Conservation (phyloP, 495 filamentous ascomycete species). For the Trichoderma asperelloides region DNA sequence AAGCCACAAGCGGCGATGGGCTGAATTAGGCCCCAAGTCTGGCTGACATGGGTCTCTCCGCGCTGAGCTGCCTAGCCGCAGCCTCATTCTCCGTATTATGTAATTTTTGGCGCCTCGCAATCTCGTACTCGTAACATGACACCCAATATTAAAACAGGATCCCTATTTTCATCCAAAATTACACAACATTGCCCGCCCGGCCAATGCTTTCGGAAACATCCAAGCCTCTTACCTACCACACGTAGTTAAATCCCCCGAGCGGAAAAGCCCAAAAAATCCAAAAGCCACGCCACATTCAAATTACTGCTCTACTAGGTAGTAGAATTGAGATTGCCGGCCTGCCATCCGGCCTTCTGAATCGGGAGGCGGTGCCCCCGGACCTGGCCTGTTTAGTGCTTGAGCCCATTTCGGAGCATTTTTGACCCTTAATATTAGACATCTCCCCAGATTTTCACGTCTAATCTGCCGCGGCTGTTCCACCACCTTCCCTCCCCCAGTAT, state of each 20-base stretch:
- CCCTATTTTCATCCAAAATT: too few relatives aligned
- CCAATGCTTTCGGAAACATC: too few relatives aligned
- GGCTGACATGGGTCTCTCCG: neutral
- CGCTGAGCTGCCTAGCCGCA: too few relatives aligned
- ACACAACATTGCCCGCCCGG: too few relatives aligned
- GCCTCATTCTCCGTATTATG: neutral
- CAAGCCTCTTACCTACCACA: too few relatives aligned
- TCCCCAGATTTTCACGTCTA: slow-evolving; percentile 1
- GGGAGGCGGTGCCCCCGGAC: neutral
- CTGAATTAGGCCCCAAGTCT: neutral
- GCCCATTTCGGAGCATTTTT: neutral
- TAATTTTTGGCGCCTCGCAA: neutral
- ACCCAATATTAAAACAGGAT: too few relatives aligned
- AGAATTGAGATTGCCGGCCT: too few relatives aligned
- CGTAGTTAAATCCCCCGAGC: too few relatives aligned
- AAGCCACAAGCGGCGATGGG: neutral
- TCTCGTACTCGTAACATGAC: neutral
- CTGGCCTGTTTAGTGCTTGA: too few relatives aligned
- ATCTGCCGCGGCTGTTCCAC: neutral
- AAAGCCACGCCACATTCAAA: too few relatives aligned
- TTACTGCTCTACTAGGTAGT: too few relatives aligned
- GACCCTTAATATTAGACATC: slow-evolving; percentile 5
- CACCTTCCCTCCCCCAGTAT: neutral
- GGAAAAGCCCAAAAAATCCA: too few relatives aligned
- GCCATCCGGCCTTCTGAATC: neutral